Base-by-base conservation (phyloP, 2,329 filamentous ascomycete genomes). In the Fusarium piperis region DNA sequence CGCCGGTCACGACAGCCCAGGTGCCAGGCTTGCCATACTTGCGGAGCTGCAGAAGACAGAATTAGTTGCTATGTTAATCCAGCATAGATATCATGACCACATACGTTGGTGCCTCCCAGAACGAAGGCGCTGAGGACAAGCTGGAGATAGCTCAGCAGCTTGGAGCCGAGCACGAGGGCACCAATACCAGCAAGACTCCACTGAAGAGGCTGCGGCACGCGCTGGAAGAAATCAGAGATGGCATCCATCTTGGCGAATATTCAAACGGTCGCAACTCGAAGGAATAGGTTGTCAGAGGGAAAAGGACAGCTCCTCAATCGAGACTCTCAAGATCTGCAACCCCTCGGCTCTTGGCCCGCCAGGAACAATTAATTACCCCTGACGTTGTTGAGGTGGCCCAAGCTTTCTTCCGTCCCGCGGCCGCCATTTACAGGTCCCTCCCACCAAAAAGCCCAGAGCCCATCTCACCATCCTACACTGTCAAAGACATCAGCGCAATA, bases 1-100 rank as follows among this genome's bases (percentile, higher is more conserved):
- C 96, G 71, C 96, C 96, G 28, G 96, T 99, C 41, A 99, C 89
- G 62, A 99, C 90, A 33, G 94, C 96, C 95, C 95, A 99, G 65
- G 92, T 95, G 69, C 95, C 95, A 78, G 94, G 94, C 76, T 92
- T 92, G 74, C 95, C 96, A 84, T 97, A 98, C 74, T 92, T 94
- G 76, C 91, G 91, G 65, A 99, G 91, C 95, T 97, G 65, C 65
- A 59, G 10, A 33, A 9, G 6, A 0, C 4, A 11, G 6, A n/a
- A 1, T 51, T 66, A 66, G 59, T 36, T 13, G 20, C 28, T 33
- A 32, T 10, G 20, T 1, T 30, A 11, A 4, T 6, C 18, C 44
- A 38, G 35, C 32, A 61, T 6, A 12, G 6, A 16, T 15, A 10
- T 3, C 3, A 9, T 3, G 53, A 59, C 28, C 12, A 79, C 88